These are phyloP conservation scores for Diutina catenulata DNA, from an alignment of 1,139 yeast genomes.

Conservation along the genomic window DNA sequence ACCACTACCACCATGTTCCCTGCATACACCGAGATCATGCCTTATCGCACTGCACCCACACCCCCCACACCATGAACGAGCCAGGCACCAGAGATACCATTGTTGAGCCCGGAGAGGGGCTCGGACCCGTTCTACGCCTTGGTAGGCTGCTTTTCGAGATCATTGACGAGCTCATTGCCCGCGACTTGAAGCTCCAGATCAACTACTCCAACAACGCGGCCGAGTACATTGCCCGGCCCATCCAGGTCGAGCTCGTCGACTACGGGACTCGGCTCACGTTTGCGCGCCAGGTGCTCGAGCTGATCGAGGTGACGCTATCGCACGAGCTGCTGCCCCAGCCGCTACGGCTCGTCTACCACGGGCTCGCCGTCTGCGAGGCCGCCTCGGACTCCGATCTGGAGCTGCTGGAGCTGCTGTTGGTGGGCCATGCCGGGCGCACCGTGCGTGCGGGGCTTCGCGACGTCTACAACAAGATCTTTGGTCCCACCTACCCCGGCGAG, in stretches of 20 bases:
- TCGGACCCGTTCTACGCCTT: slow-evolving; percentile 4
- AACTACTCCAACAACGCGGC: slow-evolving; percentile 8
- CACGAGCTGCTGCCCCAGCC: slow-evolving; percentile 7
- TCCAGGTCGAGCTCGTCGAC: slow-evolving; percentile 18
- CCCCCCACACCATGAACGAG: no score
- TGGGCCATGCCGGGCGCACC: slow-evolving; percentile 2
- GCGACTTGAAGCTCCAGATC: slow-evolving; percentile 10
- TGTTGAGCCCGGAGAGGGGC: slow-evolving; percentile 1
- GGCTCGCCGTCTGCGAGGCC: slow-evolving; percentile 18
- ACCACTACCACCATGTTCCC: no score
- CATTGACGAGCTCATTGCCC: slow-evolving; percentile 6
- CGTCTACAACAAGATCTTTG: slow-evolving; percentile 46
- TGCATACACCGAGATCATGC: no score
- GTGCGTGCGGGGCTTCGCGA: slow-evolving; percentile 20
- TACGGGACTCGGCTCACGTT: slow-evolving; percentile 30
- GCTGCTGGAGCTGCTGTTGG: slow-evolving; percentile 6
- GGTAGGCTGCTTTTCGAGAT: slow-evolving; percentile 9
- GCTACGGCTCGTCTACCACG: slow-evolving; percentile 21
- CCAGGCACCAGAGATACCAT: no score
- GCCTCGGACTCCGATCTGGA: slow-evolving; percentile 2
- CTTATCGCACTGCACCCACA: no score
- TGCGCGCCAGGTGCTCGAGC: slow-evolving; percentile 29
- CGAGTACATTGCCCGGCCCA: slow-evolving; percentile 19
- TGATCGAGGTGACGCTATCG: slow-evolving; percentile 34
- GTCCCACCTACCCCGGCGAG: slow-evolving; percentile 52